Evolutionary conservation across 202 grass and related monocot species (phyloP), one percentile per base, ranked within the genome.

Genomic region (Schoenoplectus triqueter): DNA sequence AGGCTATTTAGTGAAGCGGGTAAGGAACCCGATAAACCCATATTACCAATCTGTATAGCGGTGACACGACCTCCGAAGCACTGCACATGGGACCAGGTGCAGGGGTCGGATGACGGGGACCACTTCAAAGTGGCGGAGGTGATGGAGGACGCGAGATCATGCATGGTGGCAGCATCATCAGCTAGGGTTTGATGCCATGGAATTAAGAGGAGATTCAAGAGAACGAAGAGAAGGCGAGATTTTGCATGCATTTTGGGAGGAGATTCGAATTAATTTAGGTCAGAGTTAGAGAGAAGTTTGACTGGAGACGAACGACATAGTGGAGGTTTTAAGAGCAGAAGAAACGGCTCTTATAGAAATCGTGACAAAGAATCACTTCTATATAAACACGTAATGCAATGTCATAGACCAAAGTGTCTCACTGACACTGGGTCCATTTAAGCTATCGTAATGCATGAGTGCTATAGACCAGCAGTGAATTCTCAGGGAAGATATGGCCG

Each of bases 101-200:
- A 90, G 3, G 88, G 88, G 5, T 90, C 85, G 15, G 80, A 49
- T 31, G 80, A 52, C 8, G 7, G 4, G 2, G 72, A 84, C 88
- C 88, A 90, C 44, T 63, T 69, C 15, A 90, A 73, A 39, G 54
- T 9, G 14, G 41, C 15, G 56, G 80, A 61, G 72, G 72, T 7
- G 61, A 62, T 49, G 76, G 80, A 14, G 72, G 61, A 48, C 19
- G 72, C 51, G 56, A 79, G 72, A 51, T 56, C 73, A 52, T 76
- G 73, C 88, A 90, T 84, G 59, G 80, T 80, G 0, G 80, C 80
- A 3, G 81, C 62, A 82, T 90, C 88, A 7, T 86, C 80, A 19
- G 72, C 55, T 68, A 75, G 10, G 13, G 52, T 85, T 49, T 75
- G 20, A 15, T 15, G 6, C 74, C n/a, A 75, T 6, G 63, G 49